phyloP scores from a whole-genome alignment of 2,329 filamentous ascomycete species.

The Paecilomyces formosus region DNA sequence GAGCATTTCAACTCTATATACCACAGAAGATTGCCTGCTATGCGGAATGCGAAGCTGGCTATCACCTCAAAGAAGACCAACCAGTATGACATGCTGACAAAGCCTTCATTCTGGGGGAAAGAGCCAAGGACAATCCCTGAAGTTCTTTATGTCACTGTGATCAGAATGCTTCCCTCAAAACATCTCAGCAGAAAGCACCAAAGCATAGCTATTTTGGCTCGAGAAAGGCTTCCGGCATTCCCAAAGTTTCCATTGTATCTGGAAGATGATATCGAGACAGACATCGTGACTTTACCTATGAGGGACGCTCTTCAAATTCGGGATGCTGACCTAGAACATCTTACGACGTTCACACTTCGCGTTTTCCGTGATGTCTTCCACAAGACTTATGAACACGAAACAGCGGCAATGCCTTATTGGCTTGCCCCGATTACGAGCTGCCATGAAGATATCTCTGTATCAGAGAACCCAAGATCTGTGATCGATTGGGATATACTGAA shows the following conservation, averaged over 20 bases:
- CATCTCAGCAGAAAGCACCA: slow-evolving; percentile 53
- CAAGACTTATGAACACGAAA: slow-evolving; percentile 65
- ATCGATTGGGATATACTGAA: slow-evolving; percentile 40
- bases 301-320: slow-evolving; percentile 19
- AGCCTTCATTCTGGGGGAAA: slow-evolving; percentile 65
- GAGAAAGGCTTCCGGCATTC: slow-evolving; percentile 55
- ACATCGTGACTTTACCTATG: slow-evolving; percentile 46
- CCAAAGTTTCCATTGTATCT: slow-evolving; percentile 67
- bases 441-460: slow-evolving; percentile 1
- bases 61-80: slow-evolving; percentile 70
- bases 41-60: slow-evolving; percentile 81
- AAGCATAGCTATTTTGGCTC: slow-evolving; percentile 64
- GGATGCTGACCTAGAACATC: slow-evolving; percentile 40
- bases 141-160: slow-evolving; percentile 53
- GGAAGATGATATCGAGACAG: slow-evolving; percentile 53
- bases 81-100: slow-evolving; percentile 69
- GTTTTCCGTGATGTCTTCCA: slow-evolving; percentile 83
- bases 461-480: slow-evolving; percentile 6
- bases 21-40: slow-evolving; percentile 62
- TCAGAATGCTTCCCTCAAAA: slow-evolving; percentile 52
- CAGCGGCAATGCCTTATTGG: slow-evolving; percentile 71
- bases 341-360: slow-evolving; percentile 68
- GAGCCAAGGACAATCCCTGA: slow-evolving; percentile 39
- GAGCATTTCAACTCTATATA: slow-evolving; percentile 67
- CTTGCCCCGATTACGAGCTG: slow-evolving; percentile 52